Evolutionary conservation across 768 basidiomycete genomes (phyloP), one percentile per base, ranked within the genome.

Genomic region (Pleurotus salmoneostramineus): DNA sequence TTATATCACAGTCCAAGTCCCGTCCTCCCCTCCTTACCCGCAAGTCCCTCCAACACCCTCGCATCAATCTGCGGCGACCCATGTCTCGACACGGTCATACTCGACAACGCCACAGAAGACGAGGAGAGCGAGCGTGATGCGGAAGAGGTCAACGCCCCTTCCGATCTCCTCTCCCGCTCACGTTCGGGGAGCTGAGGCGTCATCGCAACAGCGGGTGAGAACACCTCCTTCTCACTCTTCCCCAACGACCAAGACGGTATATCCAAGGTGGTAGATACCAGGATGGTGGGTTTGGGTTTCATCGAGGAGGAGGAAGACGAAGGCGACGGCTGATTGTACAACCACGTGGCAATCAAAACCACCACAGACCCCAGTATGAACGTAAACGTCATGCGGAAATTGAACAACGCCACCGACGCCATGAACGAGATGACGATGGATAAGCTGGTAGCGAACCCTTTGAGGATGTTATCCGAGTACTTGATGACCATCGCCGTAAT

Each of bases 351-450:
- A 58, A 83, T 80, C 43, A 98, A 83, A 48, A 98, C 96, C 63
- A 92, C 80, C 36, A 80, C 76, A 0, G 91, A 88, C 37, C 95
- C 95, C 44, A 95, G 76, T 62, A 95, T 72, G 69, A 98, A 98
- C 0, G 91, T 85, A 59, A 86, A 77, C 2, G 94, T 90, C 72
- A 98, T 88, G 50, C 81, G 81, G 78, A 95, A 94, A 69, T 90
- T 77, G 80, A 98, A 98, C 37, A 98, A 84, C 17, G 85, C 85
- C 54, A 97, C 88, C 4, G 91, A 94, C 2, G 91, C 94, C 57
- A 95, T 78, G 83, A 97, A 98, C 27, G 94, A 95, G 60, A 98
- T 84, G 67, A 98, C 87, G 70, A 98, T 98, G 72, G 89, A 91
- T 60, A 98, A 78, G 61, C 89, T 91, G 3, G 96, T 98, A 8